Evolutionary conservation across 2,329 filamentous ascomycete species (phyloP).

Genomic region (Talaromyces piceae): DNA sequence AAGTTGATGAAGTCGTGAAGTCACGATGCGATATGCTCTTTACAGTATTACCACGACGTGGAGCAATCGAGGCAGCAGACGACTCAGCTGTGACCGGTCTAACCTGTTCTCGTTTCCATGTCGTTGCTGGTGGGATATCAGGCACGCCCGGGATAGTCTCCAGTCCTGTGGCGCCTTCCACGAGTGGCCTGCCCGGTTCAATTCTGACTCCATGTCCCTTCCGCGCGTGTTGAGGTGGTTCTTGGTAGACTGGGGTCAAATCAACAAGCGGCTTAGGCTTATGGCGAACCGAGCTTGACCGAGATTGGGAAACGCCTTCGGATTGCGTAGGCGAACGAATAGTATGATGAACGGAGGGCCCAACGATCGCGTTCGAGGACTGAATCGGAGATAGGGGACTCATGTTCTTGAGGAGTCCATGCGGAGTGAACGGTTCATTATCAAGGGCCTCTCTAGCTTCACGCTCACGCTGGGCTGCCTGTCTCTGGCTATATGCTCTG

Average conservation of each 20-base stretch:
- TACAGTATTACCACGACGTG: slow-evolving; percentile 28
- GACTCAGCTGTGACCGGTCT: slow-evolving; percentile 12
- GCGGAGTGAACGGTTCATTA: slow-evolving; percentile 41
- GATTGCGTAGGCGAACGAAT: slow-evolving; percentile 18
- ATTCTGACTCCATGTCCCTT: slow-evolving; percentile 38
- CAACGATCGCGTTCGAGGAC: slow-evolving; percentile 22
- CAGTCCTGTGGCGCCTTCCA: slow-evolving; percentile 36
- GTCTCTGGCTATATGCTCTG: slow-evolving; percentile 33
- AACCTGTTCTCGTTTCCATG: slow-evolving; percentile 29
- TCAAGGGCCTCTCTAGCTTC: slow-evolving; percentile 27
- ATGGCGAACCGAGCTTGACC: slow-evolving; percentile 38
- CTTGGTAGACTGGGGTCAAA: slow-evolving; percentile 57
- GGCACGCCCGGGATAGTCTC: slow-evolving; percentile 28
- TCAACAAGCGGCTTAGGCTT: slow-evolving; percentile 59
- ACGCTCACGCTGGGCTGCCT: slow-evolving; percentile 32
- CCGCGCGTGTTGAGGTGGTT: slow-evolving; percentile 45
- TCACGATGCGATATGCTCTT: slow-evolving; percentile 20
- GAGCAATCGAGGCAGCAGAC: slow-evolving; percentile 7
- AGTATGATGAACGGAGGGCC: slow-evolving; percentile 19
- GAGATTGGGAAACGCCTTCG: slow-evolving; percentile 21
- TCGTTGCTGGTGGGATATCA: slow-evolving; percentile 30
- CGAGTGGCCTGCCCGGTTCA: slow-evolving; percentile 30
- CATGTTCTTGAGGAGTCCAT: slow-evolving; percentile 46
- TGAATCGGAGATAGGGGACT: slow-evolving; percentile 42
- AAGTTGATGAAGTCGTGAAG: slow-evolving; percentile 7